Evolutionary conservation across 2,329 filamentous ascomycete species (phyloP), one percentile per base, ranked within the genome.

Genomic region (Fusarium graminum): DNA sequence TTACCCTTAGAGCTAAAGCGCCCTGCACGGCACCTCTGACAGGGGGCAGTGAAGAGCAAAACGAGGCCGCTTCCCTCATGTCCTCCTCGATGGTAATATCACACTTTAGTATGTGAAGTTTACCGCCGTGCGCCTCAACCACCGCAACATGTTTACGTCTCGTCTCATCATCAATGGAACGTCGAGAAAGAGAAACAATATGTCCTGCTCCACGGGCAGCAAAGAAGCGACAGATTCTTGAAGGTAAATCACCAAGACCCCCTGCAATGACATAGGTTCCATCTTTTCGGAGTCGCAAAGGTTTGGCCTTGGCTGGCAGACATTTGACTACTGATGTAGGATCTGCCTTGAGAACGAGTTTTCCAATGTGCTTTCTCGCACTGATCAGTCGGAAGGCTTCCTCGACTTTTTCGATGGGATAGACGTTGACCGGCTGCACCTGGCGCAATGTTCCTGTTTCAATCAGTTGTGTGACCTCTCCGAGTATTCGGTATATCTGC

Each of bases 121-220:
- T 52, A 2, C 14, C 30, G 4, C 53, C 53, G 3, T 53, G 26
- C 6, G 19, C 17, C 38, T 56, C 53, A 9, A 56, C 47, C 19
- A 47, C 47, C 13, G 17, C 30, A 3, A 25, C 10, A 13, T 56
- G 47, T n/a, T 30, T 38, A 5, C 12, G 30, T 19, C 47, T 53
- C 4, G 39, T 56, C 17, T 53, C 47, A 4, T 56, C 47, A 7
- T 56, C 53, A 6, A 56, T 53, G 4, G 39, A 43, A 7, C 53
- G 47, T 7, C 53, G 22, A 7, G 53, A 56, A 3, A 56, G 53
- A 7, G 53, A 56, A 2, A 56, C 53, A 7, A 56, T 53, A 38
- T 56, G 47, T n/a, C 53, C 53, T 1, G 53, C 53, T 38, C 39
- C 53, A n/a, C 30, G 53, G 17, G 47, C 39, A 26, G 53, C 53